A percentile compares a stretch with the other conserved stretches of the same genome.
phyloP scores from a whole-genome alignment of 2,329 filamentous ascomycete species.

The Botrytis pseudocinerea region DNA sequence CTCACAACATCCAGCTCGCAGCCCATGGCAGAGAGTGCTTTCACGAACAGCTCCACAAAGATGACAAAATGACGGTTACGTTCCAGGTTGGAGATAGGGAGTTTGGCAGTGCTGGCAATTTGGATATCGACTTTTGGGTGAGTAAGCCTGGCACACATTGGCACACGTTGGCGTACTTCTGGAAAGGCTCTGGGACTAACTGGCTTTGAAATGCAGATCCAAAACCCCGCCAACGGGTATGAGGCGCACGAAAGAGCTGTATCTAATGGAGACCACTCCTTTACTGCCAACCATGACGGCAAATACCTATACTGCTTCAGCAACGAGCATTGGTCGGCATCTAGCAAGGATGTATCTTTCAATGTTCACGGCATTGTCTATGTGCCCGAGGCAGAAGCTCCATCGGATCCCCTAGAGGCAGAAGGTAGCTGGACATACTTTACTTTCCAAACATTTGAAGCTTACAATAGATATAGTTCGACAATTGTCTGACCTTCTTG shows the following conservation, averaged over 20 bases:
- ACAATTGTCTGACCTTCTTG: slow-evolving; percentile 78
- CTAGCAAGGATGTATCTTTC: slow-evolving; percentile 97
- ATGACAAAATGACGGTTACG: slow-evolving; percentile 97
- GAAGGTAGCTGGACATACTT: slow-evolving; percentile 64
- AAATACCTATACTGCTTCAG: slow-evolving; percentile 98
- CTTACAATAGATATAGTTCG: slow-evolving; percentile 59
- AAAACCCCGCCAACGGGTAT: slow-evolving; percentile 73
- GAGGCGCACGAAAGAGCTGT: slow-evolving; percentile 78
- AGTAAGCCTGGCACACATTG: slow-evolving; percentile 37
- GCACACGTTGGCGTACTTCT: not conserved
- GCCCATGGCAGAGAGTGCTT: slow-evolving; percentile 97
- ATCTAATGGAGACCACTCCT: slow-evolving; percentile 90
- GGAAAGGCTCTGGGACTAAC: not conserved
- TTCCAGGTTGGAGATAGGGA: slow-evolving; percentile 98
- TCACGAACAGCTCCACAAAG: slow-evolving; percentile 86
- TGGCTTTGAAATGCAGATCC: slow-evolving; percentile 56
- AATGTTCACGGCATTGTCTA: slow-evolving; percentile 99
- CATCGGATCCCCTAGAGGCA: slow-evolving; percentile 83
- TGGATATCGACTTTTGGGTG: slow-evolving; percentile 99
- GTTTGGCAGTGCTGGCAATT: slow-evolving; percentile 89
- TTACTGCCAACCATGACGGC: slow-evolving; percentile 81
- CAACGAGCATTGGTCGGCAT: slow-evolving; percentile 96
- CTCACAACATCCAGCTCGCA: slow-evolving; percentile 94
- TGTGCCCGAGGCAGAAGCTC: slow-evolving; percentile 81
- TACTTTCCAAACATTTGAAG: not conserved